Evolutionary conservation across 225 moss, liverwort and hornwort species (phyloP).

Genomic region (Pseudoscleropodium purum): DNA sequence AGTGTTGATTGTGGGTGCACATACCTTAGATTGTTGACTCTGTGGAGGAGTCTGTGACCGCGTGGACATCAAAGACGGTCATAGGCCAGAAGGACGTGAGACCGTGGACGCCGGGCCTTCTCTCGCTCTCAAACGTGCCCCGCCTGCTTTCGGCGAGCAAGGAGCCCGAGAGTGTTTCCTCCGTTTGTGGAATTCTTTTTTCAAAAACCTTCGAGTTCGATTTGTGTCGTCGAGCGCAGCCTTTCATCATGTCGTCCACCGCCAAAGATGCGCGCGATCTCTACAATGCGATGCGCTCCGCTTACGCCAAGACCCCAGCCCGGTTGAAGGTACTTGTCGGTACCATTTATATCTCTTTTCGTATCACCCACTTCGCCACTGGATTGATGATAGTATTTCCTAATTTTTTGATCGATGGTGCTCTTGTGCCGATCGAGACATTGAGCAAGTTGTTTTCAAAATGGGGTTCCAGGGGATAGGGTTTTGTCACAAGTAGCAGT

Average conservation of each 20-base stretch:
- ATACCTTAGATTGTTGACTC: neutral
- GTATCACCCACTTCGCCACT: neutral
- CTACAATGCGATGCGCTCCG: slow-evolving; percentile 48
- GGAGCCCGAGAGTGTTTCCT: neutral
- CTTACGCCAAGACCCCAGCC: slow-evolving; percentile 71
- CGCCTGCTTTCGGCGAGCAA: neutral
- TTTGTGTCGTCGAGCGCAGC: neutral
- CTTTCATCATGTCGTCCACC: slow-evolving; percentile 43
- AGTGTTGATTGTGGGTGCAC: neutral
- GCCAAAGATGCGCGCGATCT: slow-evolving; percentile 61
- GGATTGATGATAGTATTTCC: neutral
- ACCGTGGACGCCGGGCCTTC: neutral
- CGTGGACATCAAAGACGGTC: neutral
- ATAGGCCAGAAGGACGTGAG: neutral
- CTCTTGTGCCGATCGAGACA: neutral
- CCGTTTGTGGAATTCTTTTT: neutral
- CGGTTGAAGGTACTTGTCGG: slow-evolving; percentile 64
- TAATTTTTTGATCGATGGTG: neutral
- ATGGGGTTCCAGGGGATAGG: neutral
- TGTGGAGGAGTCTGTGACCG: neutral
- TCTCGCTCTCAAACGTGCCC: neutral
- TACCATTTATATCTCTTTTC: neutral
- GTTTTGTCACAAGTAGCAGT: neutral
- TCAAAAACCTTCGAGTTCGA: neutral
- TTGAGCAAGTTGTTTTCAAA: neutral